Conservation (phyloP, 75 land plant genomes). For the Pinus tabuliformis region DNA sequence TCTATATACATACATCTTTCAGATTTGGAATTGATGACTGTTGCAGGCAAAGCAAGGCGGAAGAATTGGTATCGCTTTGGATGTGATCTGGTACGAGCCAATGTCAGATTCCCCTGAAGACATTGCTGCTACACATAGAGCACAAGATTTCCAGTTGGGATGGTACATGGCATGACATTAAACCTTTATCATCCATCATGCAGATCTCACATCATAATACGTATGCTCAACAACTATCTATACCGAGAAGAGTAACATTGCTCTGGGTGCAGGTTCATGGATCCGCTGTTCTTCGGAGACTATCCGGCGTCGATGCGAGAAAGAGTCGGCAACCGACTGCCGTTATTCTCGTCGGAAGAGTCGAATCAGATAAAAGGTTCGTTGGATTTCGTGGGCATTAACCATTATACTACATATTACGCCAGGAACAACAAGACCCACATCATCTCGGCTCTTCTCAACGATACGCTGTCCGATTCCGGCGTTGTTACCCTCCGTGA, state of each 20-base stretch:
- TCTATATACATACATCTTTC: too few relatives aligned
- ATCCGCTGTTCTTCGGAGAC: slow-evolving; percentile 68
- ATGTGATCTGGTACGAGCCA: slow-evolving; percentile 58
- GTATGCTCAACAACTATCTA: too few relatives aligned
- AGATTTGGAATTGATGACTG: background rate
- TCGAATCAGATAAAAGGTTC: slow-evolving; percentile 51
- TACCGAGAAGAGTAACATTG: too few relatives aligned
- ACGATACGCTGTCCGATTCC: slow-evolving; percentile 44
- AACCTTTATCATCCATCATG: background rate
- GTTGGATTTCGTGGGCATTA: slow-evolving; percentile 74
- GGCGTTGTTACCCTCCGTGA: slow-evolving; percentile 49
- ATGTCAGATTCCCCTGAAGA: slow-evolving; percentile 31
- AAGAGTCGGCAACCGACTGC: slow-evolving; percentile 55
- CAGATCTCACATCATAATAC: background rate
- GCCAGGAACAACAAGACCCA: slow-evolving; percentile 32
- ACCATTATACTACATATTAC: slow-evolving; percentile 74
- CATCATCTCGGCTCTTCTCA: slow-evolving; percentile 25
- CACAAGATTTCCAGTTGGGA: slow-evolving; percentile 23
- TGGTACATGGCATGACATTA: slow-evolving; percentile 20
- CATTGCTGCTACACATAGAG: slow-evolving; percentile 42
- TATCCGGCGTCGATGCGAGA: slow-evolving; percentile 65
- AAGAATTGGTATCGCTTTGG: slow-evolving; percentile 46
- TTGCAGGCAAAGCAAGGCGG: slow-evolving; percentile 42
- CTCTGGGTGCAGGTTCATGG: slow-evolving; percentile 51
- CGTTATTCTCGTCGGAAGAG: slow-evolving; percentile 43